These are phyloP conservation scores for Ustilago sp. DNA, from an alignment of 1,284 basidiomycete genomes.

Conservation along the genomic window DNA sequence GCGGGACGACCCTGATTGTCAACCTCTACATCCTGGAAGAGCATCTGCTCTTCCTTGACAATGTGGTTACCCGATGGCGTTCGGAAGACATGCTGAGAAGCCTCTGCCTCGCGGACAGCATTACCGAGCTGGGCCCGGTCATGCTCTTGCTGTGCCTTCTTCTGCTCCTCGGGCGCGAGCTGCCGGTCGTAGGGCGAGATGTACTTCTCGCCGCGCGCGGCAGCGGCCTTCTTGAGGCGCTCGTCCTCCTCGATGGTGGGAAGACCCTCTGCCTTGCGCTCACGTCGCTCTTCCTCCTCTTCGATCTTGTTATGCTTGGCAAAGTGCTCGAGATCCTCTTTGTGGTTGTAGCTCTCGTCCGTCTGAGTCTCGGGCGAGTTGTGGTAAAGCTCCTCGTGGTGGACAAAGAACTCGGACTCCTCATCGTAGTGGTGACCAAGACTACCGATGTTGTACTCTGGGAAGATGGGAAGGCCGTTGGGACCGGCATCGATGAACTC, in stretches of 20 bases:
- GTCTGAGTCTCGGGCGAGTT: conserved; percentile 95
- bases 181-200: conserved; percentile 65
- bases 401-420: conserved; percentile 69
- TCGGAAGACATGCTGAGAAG: conserved; percentile 64
- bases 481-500: conserved; percentile 86
- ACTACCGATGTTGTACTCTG: conserved; percentile 71
- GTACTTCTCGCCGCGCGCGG: conserved; percentile 59
- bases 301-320: conserved; percentile 89
- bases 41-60: conserved; percentile 63
- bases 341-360: conserved; percentile 91
- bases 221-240: conserved; percentile 53
- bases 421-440: conserved; percentile 88
- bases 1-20: conserved; percentile 57
- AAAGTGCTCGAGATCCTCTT: conserved; percentile 81
- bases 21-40: conserved; percentile 48
- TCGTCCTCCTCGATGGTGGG: conserved; percentile 70
- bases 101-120: conserved; percentile 61
- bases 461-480: conserved; percentile 82
- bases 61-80: conserved; percentile 64
- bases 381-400: conserved; percentile 83
- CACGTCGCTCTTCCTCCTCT: conserved; percentile 82
- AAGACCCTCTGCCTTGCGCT: conserved; percentile 84
- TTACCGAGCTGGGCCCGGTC: conserved; percentile 55
- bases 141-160: conserved; percentile 57
- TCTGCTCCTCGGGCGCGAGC: conserved; percentile 53